Percentiles rank a stretch among this genome's conserved stretches.
Evolutionary conservation across 129 eudicot species (phyloP).

Genomic region (Helianthus tuberosus): DNA sequence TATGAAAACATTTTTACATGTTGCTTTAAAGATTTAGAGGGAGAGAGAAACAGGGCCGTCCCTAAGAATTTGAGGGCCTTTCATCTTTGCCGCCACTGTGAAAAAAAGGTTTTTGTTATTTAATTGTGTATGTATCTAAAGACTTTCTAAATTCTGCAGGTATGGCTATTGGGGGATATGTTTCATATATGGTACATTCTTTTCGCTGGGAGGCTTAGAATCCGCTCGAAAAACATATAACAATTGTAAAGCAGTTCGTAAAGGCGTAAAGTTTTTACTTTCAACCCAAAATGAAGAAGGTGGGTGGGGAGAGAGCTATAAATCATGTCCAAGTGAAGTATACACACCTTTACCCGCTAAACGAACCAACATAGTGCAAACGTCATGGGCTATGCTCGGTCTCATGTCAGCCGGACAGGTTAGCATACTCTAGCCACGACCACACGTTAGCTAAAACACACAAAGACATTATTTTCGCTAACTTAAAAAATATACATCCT

Average conservation of each 20-base stretch:
- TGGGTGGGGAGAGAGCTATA: slow-evolving; percentile 74
- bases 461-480: too few species aligned
- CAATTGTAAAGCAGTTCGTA: slow-evolving; percentile 54
- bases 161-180: slow-evolving; percentile 76
- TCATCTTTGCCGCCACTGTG: too few species aligned
- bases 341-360: slow-evolving; percentile 51
- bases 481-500: too few species aligned
- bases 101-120: background rate
- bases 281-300: slow-evolving; percentile 61
- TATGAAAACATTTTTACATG: background rate
- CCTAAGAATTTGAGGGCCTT: too few species aligned
- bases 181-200: slow-evolving; percentile 62
- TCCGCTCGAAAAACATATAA: slow-evolving; percentile 46
- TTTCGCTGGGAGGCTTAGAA: slow-evolving; percentile 49
- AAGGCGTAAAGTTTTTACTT: slow-evolving; percentile 49
- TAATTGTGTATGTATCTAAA: background rate
- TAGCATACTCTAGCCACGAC: background rate
- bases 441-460: too few species aligned
- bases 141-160: slow-evolving; percentile 21
- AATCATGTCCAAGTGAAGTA: slow-evolving; percentile 65
- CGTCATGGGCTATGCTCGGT: slow-evolving; percentile 69
- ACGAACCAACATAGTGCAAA: slow-evolving; percentile 52
- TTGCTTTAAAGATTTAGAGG: too few species aligned
- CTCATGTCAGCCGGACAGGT: slow-evolving; percentile 57
- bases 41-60: too few species aligned